These are phyloP conservation scores for Neurospora sp. DNA, from an alignment of 495 filamentous ascomycete species.

Conservation along the genomic window DNA sequence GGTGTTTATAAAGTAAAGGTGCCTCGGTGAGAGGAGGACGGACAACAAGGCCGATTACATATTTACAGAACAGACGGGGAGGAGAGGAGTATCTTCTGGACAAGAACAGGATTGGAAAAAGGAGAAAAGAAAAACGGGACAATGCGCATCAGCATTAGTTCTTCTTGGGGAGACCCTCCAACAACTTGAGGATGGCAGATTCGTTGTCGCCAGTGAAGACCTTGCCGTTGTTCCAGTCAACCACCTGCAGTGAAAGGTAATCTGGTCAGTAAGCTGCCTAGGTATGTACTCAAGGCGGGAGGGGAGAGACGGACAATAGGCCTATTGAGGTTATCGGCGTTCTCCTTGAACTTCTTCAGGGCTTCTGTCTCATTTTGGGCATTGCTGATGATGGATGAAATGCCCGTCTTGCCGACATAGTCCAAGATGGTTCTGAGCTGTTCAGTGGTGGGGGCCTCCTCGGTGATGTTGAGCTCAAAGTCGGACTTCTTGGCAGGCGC, in stretches of 20 bases:
- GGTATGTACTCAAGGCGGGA: neutral
- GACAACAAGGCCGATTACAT: neutral
- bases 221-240: conserved; percentile 90
- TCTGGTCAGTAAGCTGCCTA: conserved; percentile 3
- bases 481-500: conserved; percentile 59
- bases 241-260: conserved; percentile 42
- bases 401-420: conserved; percentile 53
- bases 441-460: conserved; percentile 67
- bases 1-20: neutral
- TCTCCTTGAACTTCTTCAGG: conserved; percentile 56
- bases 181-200: conserved; percentile 75
- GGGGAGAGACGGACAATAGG: conserved; percentile 51
- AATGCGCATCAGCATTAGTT: conserved; percentile 16
- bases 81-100: conserved; percentile 3
- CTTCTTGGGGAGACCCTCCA: conserved; percentile 47
- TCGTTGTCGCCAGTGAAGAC: conserved; percentile 66
- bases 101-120: neutral
- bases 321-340: conserved; percentile 49
- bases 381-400: conserved; percentile 54
- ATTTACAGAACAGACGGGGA: conserved; percentile 1
- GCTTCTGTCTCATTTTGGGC: conserved; percentile 66
- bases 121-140: neutral
- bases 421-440: conserved; percentile 83
- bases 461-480: conserved; percentile 82
- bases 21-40: neutral